Conservation (phyloP, 148 eudicot species). For the Rhododendron ferrugineum region DNA sequence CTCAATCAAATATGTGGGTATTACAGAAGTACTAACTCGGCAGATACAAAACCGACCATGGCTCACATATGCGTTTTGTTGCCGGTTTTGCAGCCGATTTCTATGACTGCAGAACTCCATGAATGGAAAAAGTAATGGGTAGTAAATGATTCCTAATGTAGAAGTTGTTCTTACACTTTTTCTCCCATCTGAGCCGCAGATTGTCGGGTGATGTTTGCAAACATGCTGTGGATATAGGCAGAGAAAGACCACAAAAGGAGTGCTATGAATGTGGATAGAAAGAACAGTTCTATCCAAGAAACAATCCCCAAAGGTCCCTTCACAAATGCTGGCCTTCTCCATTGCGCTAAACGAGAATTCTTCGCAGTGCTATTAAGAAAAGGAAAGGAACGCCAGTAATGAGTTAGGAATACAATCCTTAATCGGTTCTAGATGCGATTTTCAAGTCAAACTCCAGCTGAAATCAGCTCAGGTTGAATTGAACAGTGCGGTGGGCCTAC, state of each 20-base stretch:
- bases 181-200: conserved; percentile 29
- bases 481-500: no score
- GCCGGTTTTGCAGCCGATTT: neutral
- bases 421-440: neutral
- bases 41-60: neutral
- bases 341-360: conserved; percentile 11
- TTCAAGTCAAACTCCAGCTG: no score
- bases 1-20: no score
- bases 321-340: conserved; percentile 44
- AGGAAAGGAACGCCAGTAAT: neutral
- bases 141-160: neutral
- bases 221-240: conserved; percentile 42
- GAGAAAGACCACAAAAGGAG: conserved; percentile 58
- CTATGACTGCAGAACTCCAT: neutral
- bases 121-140: neutral
- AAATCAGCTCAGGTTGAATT: no score
- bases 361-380: neutral
- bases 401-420: neutral
- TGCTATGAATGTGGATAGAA: conserved; percentile 49
- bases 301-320: conserved; percentile 70
- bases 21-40: neutral
- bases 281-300: conserved; percentile 52
- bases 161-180: conserved; percentile 27
- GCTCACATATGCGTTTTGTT: neutral
- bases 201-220: conserved; percentile 28